Conservation (phyloP, 2,329 filamentous ascomycete genomes). For the Pyricularia pennisetigena region DNA sequence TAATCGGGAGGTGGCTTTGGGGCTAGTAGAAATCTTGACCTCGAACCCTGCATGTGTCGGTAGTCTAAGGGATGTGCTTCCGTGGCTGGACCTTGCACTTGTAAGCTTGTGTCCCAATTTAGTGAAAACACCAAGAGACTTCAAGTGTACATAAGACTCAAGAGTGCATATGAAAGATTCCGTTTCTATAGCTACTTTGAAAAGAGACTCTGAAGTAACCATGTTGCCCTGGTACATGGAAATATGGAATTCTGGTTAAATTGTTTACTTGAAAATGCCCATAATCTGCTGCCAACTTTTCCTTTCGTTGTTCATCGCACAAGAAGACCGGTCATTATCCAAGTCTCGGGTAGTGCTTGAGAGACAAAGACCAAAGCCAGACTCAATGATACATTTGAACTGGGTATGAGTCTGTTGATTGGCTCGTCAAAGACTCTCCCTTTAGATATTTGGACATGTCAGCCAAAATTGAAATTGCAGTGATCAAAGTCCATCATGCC, state of each 20-base stretch:
- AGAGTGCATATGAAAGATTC: neutral
- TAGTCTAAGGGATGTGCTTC: neutral
- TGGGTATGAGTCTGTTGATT: neutral
- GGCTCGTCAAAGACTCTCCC: neutral
- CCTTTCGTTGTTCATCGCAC: too few species aligned
- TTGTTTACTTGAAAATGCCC: neutral
- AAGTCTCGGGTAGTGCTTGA: too few species aligned
- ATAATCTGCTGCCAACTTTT: too few species aligned
- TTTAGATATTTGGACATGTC: neutral
- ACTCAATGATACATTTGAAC: neutral
- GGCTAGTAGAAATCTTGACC: neutral
- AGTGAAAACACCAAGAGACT: neutral
- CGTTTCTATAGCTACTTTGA: neutral
- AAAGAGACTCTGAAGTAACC: neutral
- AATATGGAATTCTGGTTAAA: neutral
- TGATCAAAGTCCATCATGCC: neutral
- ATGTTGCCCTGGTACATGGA: too few species aligned
- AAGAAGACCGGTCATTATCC: too few species aligned
- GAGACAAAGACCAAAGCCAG: neutral
- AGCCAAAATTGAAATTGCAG: neutral
- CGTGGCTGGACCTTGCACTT: neutral
- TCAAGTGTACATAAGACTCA: neutral
- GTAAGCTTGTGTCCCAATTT: too few species aligned
- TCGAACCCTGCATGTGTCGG: neutral
- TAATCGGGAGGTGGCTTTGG: slow-evolving; percentile 18